Conservation (phyloP, 306 rosid genomes). For the Cucurbita maxima region DNA sequence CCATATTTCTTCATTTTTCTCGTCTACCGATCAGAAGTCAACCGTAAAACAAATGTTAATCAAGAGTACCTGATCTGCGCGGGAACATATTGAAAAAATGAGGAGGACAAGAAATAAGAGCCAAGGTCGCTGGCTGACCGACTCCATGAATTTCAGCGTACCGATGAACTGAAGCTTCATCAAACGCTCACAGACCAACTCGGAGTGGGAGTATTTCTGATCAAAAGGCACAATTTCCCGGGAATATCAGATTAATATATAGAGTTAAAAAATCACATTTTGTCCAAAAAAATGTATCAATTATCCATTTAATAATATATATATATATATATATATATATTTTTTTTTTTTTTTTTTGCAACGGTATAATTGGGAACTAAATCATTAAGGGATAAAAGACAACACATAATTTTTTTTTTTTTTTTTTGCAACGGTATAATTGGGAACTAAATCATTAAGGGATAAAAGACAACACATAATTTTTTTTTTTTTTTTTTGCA, state of each 20-base stretch:
- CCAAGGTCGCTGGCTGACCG: background rate
- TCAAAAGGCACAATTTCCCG: background rate
- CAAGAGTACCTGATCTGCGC: conserved; percentile 44
- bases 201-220: background rate
- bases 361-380: too few species aligned
- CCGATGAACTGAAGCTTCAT: background rate
- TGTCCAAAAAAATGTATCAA: too few species aligned
- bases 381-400: too few species aligned
- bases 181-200: background rate
- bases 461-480: too few species aligned
- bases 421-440: too few species aligned
- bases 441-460: too few species aligned
- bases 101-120: conserved; percentile 3
- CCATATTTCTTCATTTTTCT: background rate
- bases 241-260: background rate
- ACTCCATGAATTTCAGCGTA: conserved; percentile 5
- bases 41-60: background rate
- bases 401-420: too few species aligned
- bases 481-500: too few species aligned
- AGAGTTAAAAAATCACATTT: too few species aligned
- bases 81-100: conserved; percentile 8
- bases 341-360: too few species aligned
- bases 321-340: too few species aligned
- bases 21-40: background rate
- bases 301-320: too few species aligned